Evolutionary conservation across 2,329 filamentous ascomycete genomes (phyloP).

Genomic region (Aspergillus phoenicis): DNA sequence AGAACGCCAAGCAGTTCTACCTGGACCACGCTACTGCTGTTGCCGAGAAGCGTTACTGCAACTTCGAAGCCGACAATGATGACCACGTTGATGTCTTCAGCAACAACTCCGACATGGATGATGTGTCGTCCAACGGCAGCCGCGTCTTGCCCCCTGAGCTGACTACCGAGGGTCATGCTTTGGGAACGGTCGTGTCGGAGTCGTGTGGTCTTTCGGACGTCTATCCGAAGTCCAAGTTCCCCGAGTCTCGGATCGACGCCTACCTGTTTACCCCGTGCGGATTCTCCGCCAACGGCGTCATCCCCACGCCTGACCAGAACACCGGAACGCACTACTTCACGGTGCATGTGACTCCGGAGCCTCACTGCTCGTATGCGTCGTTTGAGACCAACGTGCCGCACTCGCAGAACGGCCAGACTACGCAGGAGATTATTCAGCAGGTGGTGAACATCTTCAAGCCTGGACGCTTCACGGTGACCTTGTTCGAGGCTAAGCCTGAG

Average conservation of each 20-base stretch:
- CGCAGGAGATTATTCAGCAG: constrained; percentile 86
- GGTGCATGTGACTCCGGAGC: constrained; percentile 96
- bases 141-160: constrained; percentile 68
- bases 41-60: constrained; percentile 78
- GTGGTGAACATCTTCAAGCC: constrained; percentile 96
- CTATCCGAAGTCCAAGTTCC: constrained; percentile 83
- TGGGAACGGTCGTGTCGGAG: constrained; percentile 91
- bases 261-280: constrained; percentile 97
- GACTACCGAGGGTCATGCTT: constrained; percentile 88
- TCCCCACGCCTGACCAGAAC: constrained; percentile 70
- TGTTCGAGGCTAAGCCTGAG: constrained; percentile 83
- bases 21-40: constrained; percentile 84
- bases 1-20: constrained; percentile 69
- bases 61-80: constrained; percentile 63
- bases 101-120: constrained; percentile 67
- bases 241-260: constrained; percentile 89
- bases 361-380: constrained; percentile 93
- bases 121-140: constrained; percentile 55
- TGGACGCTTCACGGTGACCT: constrained; percentile 93
- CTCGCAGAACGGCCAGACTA: constrained; percentile 82
- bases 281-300: constrained; percentile 94
- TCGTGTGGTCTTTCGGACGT: constrained; percentile 84
- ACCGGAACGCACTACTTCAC: constrained; percentile 87
- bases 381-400: constrained; percentile 98
- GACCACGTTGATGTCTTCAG: constrained; percentile 75